These are phyloP conservation scores for Tylopilus balloui DNA, from an alignment of 768 basidiomycete species.

Conservation along the genomic window DNA sequence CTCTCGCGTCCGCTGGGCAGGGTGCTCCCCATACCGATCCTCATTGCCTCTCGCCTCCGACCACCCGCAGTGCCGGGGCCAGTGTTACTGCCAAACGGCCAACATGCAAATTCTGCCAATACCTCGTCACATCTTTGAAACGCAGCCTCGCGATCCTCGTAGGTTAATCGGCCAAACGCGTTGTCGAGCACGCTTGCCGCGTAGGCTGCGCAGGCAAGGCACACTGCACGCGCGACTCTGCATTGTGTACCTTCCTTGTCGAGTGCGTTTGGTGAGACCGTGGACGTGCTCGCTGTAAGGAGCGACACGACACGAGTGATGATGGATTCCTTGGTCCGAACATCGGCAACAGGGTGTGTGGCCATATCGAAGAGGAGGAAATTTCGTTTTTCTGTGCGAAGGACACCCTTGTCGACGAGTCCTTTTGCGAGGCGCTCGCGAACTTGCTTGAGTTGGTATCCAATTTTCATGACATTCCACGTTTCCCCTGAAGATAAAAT, in stretches of 20 bases:
- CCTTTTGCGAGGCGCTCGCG: constrained; percentile 96
- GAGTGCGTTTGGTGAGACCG: constrained; percentile 71
- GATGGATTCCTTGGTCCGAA: constrained; percentile 83
- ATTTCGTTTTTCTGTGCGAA: constrained; percentile 98
- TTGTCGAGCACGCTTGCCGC: constrained; percentile 95
- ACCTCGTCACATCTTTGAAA: constrained; percentile 94
- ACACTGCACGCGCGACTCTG: constrained; percentile 74
- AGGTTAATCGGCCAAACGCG: constrained; percentile 80
- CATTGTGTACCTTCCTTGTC: constrained; percentile 77
- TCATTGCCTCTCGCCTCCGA: constrained; percentile 38
- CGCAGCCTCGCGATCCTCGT: constrained; percentile 91
- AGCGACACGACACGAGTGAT: constrained; percentile 71
- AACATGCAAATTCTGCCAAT: constrained; percentile 82
- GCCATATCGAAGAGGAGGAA: constrained; percentile 99
- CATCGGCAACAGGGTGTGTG: constrained; percentile 94
- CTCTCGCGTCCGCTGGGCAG: constrained; percentile 57
- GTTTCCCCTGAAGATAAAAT: constrained; percentile 72
- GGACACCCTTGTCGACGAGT: constrained; percentile 95
- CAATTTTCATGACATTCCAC: constrained; percentile 99
- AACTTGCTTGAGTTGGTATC: constrained; percentile 97
- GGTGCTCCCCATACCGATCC: constrained; percentile 54
- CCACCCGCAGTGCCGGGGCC: constrained; percentile 33
- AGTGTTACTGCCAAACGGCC: constrained; percentile 70
- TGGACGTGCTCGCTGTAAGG: constrained; percentile 77
- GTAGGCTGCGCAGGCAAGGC: constrained; percentile 86